phyloP scores from a whole-genome alignment of 225 moss, liverwort and hornwort species.

The Pseudoscleropodium purum region DNA sequence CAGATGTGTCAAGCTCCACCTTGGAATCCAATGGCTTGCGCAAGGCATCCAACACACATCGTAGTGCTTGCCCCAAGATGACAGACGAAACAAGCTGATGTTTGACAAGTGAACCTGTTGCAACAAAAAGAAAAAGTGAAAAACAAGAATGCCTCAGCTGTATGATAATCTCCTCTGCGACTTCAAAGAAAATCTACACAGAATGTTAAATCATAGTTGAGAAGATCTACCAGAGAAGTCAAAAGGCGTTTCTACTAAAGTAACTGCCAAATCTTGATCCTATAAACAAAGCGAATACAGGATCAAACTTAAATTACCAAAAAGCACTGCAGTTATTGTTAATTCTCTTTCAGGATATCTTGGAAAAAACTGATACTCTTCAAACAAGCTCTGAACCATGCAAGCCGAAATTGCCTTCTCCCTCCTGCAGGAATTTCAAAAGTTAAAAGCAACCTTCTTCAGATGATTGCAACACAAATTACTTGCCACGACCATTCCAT shows the following conservation, averaged over 20 bases:
- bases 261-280: not conserved
- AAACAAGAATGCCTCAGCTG: not conserved
- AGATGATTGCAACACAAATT: not conserved
- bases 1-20: slow-evolving; percentile 25
- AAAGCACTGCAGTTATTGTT: slow-evolving; percentile 77
- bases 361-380: slow-evolving; percentile 85
- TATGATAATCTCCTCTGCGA: not conserved
- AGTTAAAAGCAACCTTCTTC: not conserved
- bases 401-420: slow-evolving; percentile 64
- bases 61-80: slow-evolving; percentile 77
- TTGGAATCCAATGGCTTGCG: slow-evolving; percentile 94
- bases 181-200: not conserved
- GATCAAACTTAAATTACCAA: slow-evolving; percentile 41
- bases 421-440: slow-evolving; percentile 28
- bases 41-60: slow-evolving; percentile 89
- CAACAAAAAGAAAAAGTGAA: not conserved
- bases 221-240: not conserved
- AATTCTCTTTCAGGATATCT: slow-evolving; percentile 89
- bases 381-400: slow-evolving; percentile 93
- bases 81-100: slow-evolving; percentile 92
- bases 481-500: not conserved
- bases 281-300: not conserved
- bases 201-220: not conserved
- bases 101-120: slow-evolving; percentile 88
- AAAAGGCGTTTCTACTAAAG: not conserved